Evolutionary conservation across 1,139 yeast species (phyloP).

Genomic region (Saccharomyces pastorianus): DNA sequence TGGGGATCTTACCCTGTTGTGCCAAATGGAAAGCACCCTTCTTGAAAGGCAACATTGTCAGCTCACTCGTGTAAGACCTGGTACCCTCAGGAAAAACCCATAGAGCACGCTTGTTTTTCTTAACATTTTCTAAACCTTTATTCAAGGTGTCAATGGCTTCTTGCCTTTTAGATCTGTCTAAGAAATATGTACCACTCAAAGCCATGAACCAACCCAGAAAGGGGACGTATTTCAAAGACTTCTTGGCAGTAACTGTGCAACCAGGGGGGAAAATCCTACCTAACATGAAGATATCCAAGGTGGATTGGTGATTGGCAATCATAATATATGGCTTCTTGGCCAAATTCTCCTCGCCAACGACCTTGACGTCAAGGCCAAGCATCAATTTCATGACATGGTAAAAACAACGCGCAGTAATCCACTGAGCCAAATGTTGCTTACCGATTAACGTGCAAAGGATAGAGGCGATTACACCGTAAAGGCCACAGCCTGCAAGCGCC

Average conservation of each 20-base stretch:
- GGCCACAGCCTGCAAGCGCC: conserved; percentile 51
- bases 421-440: conserved; percentile 75
- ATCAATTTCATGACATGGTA: conserved; percentile 50
- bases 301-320: conserved; percentile 86
- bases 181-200: conserved; percentile 81
- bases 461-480: conserved; percentile 74
- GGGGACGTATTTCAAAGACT: conserved; percentile 77
- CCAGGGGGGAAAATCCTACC: conserved; percentile 82
- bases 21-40: conserved; percentile 98
- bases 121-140: conserved; percentile 55
- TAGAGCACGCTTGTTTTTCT: conserved; percentile 55
- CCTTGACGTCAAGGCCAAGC: conserved; percentile 60
- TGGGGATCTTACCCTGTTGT: conserved; percentile 80
- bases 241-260: conserved; percentile 89
- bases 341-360: conserved; percentile 55
- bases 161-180: conserved; percentile 73
- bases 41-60: conserved; percentile 76
- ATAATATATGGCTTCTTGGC: conserved; percentile 66
- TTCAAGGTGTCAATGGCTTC: conserved; percentile 71
- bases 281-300: conserved; percentile 69
- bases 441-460: conserved; percentile 58
- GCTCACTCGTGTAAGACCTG: conserved; percentile 62
- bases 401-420: conserved; percentile 81
- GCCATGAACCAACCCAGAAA: conserved; percentile 95
- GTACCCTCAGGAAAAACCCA: conserved; percentile 96